phyloP scores from a whole-genome alignment of 1,284 basidiomycete species.

The Ceratobasidium sp. region DNA sequence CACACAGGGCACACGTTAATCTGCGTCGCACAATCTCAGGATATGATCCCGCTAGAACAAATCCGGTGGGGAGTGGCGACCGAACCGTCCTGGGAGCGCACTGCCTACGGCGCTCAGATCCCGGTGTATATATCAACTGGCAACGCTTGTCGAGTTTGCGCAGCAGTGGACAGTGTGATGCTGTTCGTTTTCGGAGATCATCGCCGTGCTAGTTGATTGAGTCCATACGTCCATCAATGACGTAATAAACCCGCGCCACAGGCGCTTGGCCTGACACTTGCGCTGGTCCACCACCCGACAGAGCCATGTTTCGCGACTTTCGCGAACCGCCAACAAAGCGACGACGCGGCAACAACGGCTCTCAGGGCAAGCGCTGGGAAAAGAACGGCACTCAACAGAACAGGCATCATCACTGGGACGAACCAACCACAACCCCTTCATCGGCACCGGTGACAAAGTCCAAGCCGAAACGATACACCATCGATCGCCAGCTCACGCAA shows the following conservation, averaged over 20 bases:
- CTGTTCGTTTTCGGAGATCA: not conserved
- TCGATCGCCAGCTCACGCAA: slow-evolving; percentile 65
- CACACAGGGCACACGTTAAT: not conserved
- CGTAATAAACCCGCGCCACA: not conserved
- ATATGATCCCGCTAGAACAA: not conserved
- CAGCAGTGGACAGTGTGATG: not conserved
- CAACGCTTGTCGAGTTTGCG: not conserved
- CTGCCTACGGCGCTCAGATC: not conserved
- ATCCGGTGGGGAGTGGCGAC: not conserved
- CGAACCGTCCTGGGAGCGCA: not conserved
- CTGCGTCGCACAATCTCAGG: not conserved
- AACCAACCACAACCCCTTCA: slow-evolving; percentile 50
- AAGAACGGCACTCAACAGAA: not conserved
- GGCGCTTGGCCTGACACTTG: slow-evolving; percentile 3
- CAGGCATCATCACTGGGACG: slow-evolving; percentile 56
- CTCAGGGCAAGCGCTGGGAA: not conserved
- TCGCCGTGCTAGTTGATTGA: not conserved
- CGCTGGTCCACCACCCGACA: slow-evolving; percentile 3
- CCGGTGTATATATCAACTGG: not conserved
- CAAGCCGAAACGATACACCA: slow-evolving; percentile 55
- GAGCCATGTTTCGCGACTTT: slow-evolving; percentile 25
- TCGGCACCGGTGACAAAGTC: slow-evolving; percentile 43
- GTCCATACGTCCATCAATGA: not conserved
- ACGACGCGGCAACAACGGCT: slow-evolving; percentile 13
- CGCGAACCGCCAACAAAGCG: slow-evolving; percentile 17